Evolutionary conservation across 139 green algal species (phyloP), one percentile per base, ranked within the genome.

Genomic region (Auxenochlorella protothecoides): DNA sequence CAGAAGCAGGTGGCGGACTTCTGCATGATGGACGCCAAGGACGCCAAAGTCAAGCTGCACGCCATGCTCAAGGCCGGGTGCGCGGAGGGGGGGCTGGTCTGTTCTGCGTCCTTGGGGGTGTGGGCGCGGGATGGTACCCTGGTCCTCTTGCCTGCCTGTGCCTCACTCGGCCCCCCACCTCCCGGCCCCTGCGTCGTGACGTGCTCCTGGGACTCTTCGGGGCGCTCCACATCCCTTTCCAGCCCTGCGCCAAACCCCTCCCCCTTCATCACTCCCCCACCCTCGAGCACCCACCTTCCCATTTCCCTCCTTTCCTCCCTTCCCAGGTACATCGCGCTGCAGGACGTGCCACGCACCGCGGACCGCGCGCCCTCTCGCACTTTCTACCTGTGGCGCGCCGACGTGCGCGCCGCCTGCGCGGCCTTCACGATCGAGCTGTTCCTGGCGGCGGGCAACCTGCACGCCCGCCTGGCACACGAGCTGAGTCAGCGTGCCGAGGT

Each of bases 1-100:
- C 91, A 96, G 78, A 96, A 96, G 76, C 81, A 91, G 80, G 79
- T 90, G 10, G 77, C 79, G 5, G 84, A 89, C 72, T 56, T 80
- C n/a, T 80, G 80, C 44, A 90, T 93, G 88, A 27, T 90, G 68
- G 75, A 79, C 3, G 73, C 79, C 54, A 85, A 86, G 80, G 83
- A 92, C 27, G 86, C 88, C 2, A 71, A 87, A 3, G 88, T 96
- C 85, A 68, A 89, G 72, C 85, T 97, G 54, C 97, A 97, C 81
- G 76, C 70, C 51, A 88, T 97, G 84, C 79, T 96, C 66, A 74
- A 80, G 14, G 85, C 73, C 10, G 87, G 93, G 15, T 96, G 86
- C 70, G 72, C 92, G 1, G 27, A 44, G 27, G 27, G 27, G 27
- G 27, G 27, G 27, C 27, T 44, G 27, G 27, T 44, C 27, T 44